Base-by-base conservation (phyloP, 768 basidiomycete species). In the Tulasnella calospora region DNA sequence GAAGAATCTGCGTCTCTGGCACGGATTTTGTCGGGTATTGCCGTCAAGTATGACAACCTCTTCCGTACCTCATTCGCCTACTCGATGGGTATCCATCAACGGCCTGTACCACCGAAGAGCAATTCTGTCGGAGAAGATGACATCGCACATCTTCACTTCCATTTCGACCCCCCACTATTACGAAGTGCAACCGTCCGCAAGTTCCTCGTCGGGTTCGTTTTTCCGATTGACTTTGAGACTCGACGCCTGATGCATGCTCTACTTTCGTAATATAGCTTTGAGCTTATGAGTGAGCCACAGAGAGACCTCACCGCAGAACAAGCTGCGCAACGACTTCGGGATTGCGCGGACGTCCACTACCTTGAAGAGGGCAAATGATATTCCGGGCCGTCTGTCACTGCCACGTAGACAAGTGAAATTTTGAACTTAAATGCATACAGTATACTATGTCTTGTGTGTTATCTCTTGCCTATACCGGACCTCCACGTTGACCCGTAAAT, bases 1-100 rank as follows among this genome's bases (percentile, higher is more conserved):
- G 88, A 86, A 15, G 96, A 98, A 84, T 90, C 87, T 80, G 76
- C 80, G 0, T 85, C 91, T 12, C 89, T 94, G 46, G 92, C 95
- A 0, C 85, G 89, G 41, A 87, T 92, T n/a, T 82, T 97, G 27
- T 90, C 89, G 47, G 84, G 84, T 4, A 82, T 93, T 38, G 91
- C 92, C 9, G 88, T 87, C 76, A 89, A 89, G 74, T 94, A 93
- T 81, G 93, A 93, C 82, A 93, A 92, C 81, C 85, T 95, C 40
- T 95, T 95, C 83, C 88, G 88, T 8, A 95, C 93, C 83, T 92
- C 94, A 0, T 98, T 97, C 84, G 92, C 94, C 0, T 98, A 97
- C 83, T 95, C 94, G 9, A 96, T 97, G 94, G 96, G 96, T 46
- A 89, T 97, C 71, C 96, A 97, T 82, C 96, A 98, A 83, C 88